Evolutionary conservation across 371 early-diverging fungal genomes (phyloP), one percentile per base, ranked within the genome.

Genomic region (Mucor saturninus): DNA sequence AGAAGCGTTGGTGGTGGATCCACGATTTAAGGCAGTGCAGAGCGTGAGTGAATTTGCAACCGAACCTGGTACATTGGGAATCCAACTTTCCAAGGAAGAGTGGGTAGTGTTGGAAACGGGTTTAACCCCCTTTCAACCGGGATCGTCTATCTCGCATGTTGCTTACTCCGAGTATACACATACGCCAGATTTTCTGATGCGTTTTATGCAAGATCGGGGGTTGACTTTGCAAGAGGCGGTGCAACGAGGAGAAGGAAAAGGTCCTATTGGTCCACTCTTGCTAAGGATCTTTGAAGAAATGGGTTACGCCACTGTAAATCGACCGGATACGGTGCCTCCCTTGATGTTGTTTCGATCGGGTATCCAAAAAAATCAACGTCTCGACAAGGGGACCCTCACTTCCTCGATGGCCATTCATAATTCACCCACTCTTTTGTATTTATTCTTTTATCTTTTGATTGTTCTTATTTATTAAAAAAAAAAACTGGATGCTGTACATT

Each of bases 171-270:
- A 54, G n/a, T 84, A 81, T 56, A 61, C 64, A 21, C 50, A 68
- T 31, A 62, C 81, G 1, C 56, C 73, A 2, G 88, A 88, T 39
- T 86, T 85, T 62, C 64, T 88, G 13, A 88, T 88, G 88, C 62
- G 73, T 3, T 77, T 65, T 55, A 68, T 72, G 68, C 69, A 73
- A 50, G 76, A 74, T 13, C 64, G 67, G 30, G 79, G 76, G 8
- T 28, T 71, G 14, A 67, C 65, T 2, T 40, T 79, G 4, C 9
- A 61, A 0, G 62, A 72, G 6, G 70, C 56, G 0, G 46, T 77
- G 13, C 40, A 48, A 26, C 42, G 56, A 35, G 65, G 68, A 6
- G 54, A 54, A 0, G 64, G 61, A 2, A 48, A 54, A 3, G 68
- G 74, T 35, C 72, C 79, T 14, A 71, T 76, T 30, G 81, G 81